phyloP scores from a whole-genome alignment of 2,329 filamentous ascomycete genomes.

The Fusarium nodosum region DNA sequence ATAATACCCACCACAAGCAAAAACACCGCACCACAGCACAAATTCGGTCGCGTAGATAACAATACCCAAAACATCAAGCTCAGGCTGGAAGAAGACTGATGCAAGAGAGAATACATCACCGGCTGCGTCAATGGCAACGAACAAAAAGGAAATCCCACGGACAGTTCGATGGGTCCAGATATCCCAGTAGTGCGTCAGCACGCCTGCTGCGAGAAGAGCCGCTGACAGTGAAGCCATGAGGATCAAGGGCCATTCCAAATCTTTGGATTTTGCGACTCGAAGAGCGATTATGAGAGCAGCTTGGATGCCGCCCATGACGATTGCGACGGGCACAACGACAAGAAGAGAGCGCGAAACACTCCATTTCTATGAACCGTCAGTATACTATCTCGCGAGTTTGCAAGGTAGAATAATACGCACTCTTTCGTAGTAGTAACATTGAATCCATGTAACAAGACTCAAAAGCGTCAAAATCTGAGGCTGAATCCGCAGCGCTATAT shows the following conservation, averaged over 20 bases:
- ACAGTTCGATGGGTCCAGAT: constrained; percentile 76
- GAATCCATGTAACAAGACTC: constrained; percentile 60
- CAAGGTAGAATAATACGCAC: constrained; percentile 31
- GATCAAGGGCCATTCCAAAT: constrained; percentile 71
- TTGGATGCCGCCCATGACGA: constrained; percentile 71
- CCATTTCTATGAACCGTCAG: constrained; percentile 63
- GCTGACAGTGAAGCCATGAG: constrained; percentile 77
- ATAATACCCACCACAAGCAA: constrained; percentile 74
- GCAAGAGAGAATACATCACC: constrained; percentile 77
- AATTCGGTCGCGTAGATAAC: constrained; percentile 77
- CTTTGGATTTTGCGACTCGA: constrained; percentile 58
- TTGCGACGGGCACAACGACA: constrained; percentile 65
- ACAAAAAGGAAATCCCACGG: constrained; percentile 78
- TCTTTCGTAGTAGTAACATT: constrained; percentile 60
- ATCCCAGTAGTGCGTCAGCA: constrained; percentile 77
- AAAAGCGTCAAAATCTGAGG: constrained; percentile 60
- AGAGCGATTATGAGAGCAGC: constrained; percentile 70
- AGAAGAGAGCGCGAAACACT: constrained; percentile 61
- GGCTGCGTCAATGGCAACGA: constrained; percentile 76
- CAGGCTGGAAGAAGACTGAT: constrained; percentile 72
- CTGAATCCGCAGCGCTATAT: constrained; percentile 59
- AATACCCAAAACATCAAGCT: constrained; percentile 71
- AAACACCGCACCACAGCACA: constrained; percentile 75
- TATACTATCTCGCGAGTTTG: too few species aligned
- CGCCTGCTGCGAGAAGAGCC: constrained; percentile 72